Evolutionary conservation across 768 basidiomycete species (phyloP).

Genomic region (Hygrophorus pudorinus): DNA sequence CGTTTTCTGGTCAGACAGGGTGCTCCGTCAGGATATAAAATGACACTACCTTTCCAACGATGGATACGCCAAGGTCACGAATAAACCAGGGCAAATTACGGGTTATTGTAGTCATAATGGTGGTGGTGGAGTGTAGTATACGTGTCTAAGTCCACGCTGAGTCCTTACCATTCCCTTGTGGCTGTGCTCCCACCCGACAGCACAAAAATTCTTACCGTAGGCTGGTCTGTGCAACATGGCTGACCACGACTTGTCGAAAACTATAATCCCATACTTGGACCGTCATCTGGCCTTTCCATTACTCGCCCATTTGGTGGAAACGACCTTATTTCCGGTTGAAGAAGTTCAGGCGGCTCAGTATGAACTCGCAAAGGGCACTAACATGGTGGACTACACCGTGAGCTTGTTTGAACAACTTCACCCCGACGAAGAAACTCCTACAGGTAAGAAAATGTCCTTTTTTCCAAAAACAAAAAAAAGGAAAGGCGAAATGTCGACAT

Average conservation of each 20-base stretch:
- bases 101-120: constrained; percentile 64
- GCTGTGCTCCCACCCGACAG: neutral
- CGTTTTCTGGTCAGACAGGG: neutral
- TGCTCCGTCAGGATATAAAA: neutral
- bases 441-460: constrained; percentile 50
- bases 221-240: constrained; percentile 47
- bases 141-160: neutral
- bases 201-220: neutral
- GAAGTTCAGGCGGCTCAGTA: constrained; percentile 88
- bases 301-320: constrained; percentile 77
- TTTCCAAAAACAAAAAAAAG: too few relatives aligned
- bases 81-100: constrained; percentile 81
- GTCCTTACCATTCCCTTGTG: too few relatives aligned
- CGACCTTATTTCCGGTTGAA: constrained; percentile 62
- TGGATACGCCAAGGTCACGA: constrained; percentile 67
- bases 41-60: constrained; percentile 67
- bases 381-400: constrained; percentile 94
- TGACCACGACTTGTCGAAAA: constrained; percentile 85
- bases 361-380: constrained; percentile 94
- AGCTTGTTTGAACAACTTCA: constrained; percentile 71
- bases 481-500: neutral
- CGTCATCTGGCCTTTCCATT: constrained; percentile 91
- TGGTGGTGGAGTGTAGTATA: constrained; percentile 4
- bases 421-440: constrained; percentile 58
- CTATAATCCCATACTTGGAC: constrained; percentile 86